These are phyloP conservation scores for Phytophthora crassamura DNA, from an alignment of 352 stramenopile species.

Conservation along the genomic window DNA sequence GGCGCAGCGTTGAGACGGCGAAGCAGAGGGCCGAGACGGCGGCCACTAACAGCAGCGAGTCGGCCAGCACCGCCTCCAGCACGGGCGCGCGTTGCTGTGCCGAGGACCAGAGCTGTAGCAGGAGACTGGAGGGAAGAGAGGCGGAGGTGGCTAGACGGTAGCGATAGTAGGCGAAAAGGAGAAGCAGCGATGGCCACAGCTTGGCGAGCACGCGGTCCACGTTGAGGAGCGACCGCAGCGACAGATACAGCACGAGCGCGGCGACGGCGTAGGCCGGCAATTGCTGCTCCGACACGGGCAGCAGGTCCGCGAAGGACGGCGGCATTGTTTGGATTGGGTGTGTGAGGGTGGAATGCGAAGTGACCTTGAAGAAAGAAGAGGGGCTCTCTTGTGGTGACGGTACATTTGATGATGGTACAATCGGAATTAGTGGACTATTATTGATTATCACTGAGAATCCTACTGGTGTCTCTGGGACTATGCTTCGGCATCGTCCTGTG, in stretches of 20 bases:
- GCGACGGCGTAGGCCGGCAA: slow-evolving; percentile 44
- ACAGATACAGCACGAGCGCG: slow-evolving; percentile 59
- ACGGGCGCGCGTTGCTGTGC: slow-evolving; percentile 29
- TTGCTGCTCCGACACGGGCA: slow-evolving; percentile 39
- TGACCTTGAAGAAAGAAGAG: slow-evolving; percentile 6
- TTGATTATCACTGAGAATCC: too few species aligned
- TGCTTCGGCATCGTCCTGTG: too few species aligned
- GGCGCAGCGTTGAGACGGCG: slow-evolving; percentile 49
- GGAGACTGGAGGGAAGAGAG: slow-evolving; percentile 28
- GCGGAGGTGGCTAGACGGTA: slow-evolving; percentile 39
- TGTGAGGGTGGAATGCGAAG: neutral
- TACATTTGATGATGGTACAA: neutral
- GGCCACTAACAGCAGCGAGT: slow-evolving; percentile 40
- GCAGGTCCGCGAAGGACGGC: slow-evolving; percentile 24
- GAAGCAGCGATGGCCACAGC: slow-evolving; percentile 60
- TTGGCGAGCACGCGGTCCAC: slow-evolving; percentile 68
- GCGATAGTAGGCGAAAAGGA: slow-evolving; percentile 59
- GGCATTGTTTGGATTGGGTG: slow-evolving; percentile 19
- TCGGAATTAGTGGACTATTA: slow-evolving; percentile 15
- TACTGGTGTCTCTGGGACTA: too few species aligned
- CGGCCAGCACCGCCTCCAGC: slow-evolving; percentile 47
- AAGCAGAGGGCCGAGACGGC: slow-evolving; percentile 36
- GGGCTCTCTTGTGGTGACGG: neutral
- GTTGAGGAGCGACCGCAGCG: slow-evolving; percentile 70
- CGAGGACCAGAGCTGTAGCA: slow-evolving; percentile 45